These are phyloP conservation scores for Yamadazyma friedrichii DNA, from an alignment of 1,139 yeast species.

Conservation along the genomic window DNA sequence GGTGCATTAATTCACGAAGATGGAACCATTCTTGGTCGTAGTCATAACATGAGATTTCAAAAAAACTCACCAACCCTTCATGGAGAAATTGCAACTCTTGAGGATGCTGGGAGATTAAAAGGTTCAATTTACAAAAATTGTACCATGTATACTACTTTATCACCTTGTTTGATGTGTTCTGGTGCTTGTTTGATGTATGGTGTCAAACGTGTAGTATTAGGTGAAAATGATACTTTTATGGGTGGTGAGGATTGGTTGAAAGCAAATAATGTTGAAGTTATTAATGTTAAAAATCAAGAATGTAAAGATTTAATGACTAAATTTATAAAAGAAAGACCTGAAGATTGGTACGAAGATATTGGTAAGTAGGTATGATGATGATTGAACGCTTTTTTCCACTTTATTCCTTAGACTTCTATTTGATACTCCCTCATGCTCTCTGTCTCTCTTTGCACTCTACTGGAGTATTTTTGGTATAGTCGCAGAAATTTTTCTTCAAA, in stretches of 20 bases:
- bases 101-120: slow-evolving; percentile 82
- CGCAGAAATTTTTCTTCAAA: too few species aligned
- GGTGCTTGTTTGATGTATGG: slow-evolving; percentile 92
- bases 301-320: slow-evolving; percentile 74
- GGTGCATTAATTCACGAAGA: slow-evolving; percentile 72
- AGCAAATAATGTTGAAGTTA: slow-evolving; percentile 69
- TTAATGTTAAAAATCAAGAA: slow-evolving; percentile 61
- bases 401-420: too few species aligned
- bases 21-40: slow-evolving; percentile 79
- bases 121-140: slow-evolving; percentile 67
- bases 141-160: slow-evolving; percentile 85
- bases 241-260: slow-evolving; percentile 76
- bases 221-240: slow-evolving; percentile 76
- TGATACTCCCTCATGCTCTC: too few species aligned
- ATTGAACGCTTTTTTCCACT: too few species aligned
- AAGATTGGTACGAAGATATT: slow-evolving; percentile 88
- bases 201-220: slow-evolving; percentile 78
- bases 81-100: slow-evolving; percentile 87
- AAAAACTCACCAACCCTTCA: slow-evolving; percentile 77
- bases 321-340: slow-evolving; percentile 76
- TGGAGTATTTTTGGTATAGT: too few species aligned
- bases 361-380: slow-evolving; percentile 36
- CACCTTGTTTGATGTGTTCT: slow-evolving; percentile 94
- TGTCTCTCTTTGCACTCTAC: too few species aligned
- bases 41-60: slow-evolving; percentile 88